Evolutionary conservation across 1,139 yeast species (phyloP).

Genomic region (Pichia norvegensis): DNA sequence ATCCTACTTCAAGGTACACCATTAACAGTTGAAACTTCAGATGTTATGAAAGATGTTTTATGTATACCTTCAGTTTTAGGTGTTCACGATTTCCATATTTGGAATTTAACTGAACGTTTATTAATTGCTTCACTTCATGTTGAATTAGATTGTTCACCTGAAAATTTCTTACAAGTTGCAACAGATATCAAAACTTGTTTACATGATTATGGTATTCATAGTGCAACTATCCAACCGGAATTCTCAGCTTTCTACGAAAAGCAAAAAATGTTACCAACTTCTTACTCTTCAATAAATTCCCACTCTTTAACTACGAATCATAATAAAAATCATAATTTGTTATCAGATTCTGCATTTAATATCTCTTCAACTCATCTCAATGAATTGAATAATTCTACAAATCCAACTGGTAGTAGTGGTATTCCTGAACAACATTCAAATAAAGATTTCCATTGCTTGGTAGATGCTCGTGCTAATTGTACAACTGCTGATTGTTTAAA

Average conservation of each 20-base stretch:
- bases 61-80: constrained; percentile 68
- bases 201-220: constrained; percentile 80
- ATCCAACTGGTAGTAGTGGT: neutral
- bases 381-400: neutral
- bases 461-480: constrained; percentile 41
- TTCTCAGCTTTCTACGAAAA: constrained; percentile 33
- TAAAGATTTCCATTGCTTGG: constrained; percentile 30
- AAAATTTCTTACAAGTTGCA: constrained; percentile 63
- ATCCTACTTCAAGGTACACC: constrained; percentile 93
- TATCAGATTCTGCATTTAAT: constrained; percentile 7
- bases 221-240: constrained; percentile 95
- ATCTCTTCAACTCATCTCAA: constrained; percentile 4
- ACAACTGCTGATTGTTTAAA: constrained; percentile 35
- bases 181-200: constrained; percentile 69
- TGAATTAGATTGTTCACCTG: constrained; percentile 58
- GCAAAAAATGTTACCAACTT: constrained; percentile 23
- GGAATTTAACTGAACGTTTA: constrained; percentile 89
- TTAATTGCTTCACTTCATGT: constrained; percentile 87
- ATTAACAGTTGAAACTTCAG: constrained; percentile 64
- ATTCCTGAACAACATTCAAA: constrained; percentile 17
- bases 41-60: constrained; percentile 60
- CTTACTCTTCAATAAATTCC: constrained; percentile 19
- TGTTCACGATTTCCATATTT: constrained; percentile 90
- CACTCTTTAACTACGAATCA: neutral
- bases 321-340: neutral